Evolutionary conservation across 306 rosid genomes (phyloP), one percentile per base, ranked within the genome.

Genomic region (Medicago arabica): DNA sequence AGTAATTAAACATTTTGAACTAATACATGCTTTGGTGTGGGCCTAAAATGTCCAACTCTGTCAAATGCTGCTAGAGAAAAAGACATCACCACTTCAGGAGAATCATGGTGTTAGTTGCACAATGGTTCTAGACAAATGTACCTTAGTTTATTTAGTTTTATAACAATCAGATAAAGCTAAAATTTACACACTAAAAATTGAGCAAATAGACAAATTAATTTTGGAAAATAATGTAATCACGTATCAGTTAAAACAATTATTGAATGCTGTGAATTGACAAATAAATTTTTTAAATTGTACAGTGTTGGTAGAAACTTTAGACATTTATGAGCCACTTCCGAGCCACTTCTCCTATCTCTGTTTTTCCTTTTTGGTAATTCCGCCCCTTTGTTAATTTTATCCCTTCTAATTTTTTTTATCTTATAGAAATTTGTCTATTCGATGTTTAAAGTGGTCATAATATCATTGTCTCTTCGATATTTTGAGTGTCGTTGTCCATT

Each of bases 21-120:
- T 25, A 28, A 13, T 13, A 6, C 39, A 13, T 25, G 18, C 23
- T 58, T 57, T 28, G 5, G 40, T 60, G 67, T 60, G 41, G 67
- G 41, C 41, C 41, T 28, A 60, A 13, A 60, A 28, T 14, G 79
- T 67, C 23, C 36, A 67, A 57, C 55, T 4, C 2, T 36, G 57
- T 39, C 69, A 73, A 13, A 66, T 47, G 28, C 11, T 80, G 9
- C 75, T 47, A 74, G 57, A n/a, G 31, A 72, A 50, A 80, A 75
- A 36, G 72, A 39, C 63, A 38, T 8, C 43, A 23, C 39, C 76
- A 14, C n/a, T 63, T 80, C 80, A 80, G 64, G 59, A 38, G 49
- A 49, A 75, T 80, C 72, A 75, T 68, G 67, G 71, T 17, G 75
- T 80, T 80, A 21, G 70, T 72, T 80, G 62, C 28, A 25, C 10